These are phyloP conservation scores for Lupinus albus DNA, from an alignment of 306 rosid species.

Conservation along the genomic window DNA sequence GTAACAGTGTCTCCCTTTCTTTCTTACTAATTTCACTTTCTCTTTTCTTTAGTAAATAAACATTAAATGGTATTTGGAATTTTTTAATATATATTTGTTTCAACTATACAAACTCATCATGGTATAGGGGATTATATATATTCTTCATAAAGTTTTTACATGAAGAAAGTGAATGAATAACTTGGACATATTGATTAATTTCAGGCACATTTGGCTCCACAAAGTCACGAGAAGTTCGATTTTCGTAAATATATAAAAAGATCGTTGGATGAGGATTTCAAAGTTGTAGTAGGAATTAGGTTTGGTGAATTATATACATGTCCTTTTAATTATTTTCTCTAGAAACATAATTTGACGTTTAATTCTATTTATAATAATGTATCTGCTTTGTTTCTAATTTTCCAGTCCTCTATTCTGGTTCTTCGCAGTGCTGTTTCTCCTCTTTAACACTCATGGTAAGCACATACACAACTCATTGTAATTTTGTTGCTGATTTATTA, in stretches of 20 bases:
- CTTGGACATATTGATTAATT: background rate
- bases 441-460: constrained; percentile 66
- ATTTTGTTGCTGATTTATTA: background rate
- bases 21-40: background rate
- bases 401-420: constrained; percentile 74
- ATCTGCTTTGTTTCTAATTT: background rate
- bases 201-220: constrained; percentile 95
- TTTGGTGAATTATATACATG: constrained; percentile 2
- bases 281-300: constrained; percentile 91
- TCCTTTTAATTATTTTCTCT: too few relatives aligned
- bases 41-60: background rate
- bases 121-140: background rate
- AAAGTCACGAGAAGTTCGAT: constrained; percentile 66
- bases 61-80: too few relatives aligned
- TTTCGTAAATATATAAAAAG: constrained; percentile 81
- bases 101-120: background rate
- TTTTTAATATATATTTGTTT: background rate
- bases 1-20: constrained; percentile 43
- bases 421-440: constrained; percentile 58
- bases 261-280: constrained; percentile 87
- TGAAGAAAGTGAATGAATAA: too few relatives aligned
- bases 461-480: background rate
- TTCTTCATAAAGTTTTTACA: background rate
- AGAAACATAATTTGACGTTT: too few relatives aligned
- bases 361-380: background rate